These are phyloP conservation scores for Ceratocystis cacaofunesta DNA, from an alignment of 2,329 filamentous ascomycete genomes.

Conservation along the genomic window DNA sequence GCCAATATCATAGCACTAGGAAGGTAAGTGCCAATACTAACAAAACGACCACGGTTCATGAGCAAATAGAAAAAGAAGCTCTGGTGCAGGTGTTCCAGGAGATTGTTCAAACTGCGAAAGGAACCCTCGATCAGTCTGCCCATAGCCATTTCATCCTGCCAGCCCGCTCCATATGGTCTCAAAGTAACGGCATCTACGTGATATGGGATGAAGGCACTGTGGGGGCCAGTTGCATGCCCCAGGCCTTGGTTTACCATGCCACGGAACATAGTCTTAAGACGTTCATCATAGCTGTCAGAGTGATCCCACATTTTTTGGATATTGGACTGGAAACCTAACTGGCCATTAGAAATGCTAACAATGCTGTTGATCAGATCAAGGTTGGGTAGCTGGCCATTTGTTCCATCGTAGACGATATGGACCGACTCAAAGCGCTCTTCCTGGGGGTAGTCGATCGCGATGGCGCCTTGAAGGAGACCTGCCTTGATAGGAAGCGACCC, in stretches of 20 bases:
- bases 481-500: conserved; percentile 75
- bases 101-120: conserved; percentile 86
- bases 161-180: conserved; percentile 80
- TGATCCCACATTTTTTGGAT: conserved; percentile 85
- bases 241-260: conserved; percentile 88
- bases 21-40: conserved; percentile 94
- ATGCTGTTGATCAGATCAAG: conserved; percentile 92
- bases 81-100: conserved; percentile 92
- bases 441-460: conserved; percentile 86
- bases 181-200: conserved; percentile 93
- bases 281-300: conserved; percentile 60
- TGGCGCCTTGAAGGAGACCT: conserved; percentile 77
- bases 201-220: conserved; percentile 94
- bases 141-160: conserved; percentile 96
- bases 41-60: conserved; percentile 81
- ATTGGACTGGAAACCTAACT: conserved; percentile 76
- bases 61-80: conserved; percentile 99
- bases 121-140: conserved; percentile 79
- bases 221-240: conserved; percentile 76
- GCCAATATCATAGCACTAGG: conserved; percentile 96
- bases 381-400: conserved; percentile 91
- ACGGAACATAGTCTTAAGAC: conserved; percentile 74
- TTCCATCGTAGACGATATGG: conserved; percentile 85
- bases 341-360: conserved; percentile 69
- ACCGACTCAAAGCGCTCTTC: conserved; percentile 73